Evolutionary conservation across 805 yeast species (phyloP).

Genomic region (Wickerhamiella nectarea): DNA sequence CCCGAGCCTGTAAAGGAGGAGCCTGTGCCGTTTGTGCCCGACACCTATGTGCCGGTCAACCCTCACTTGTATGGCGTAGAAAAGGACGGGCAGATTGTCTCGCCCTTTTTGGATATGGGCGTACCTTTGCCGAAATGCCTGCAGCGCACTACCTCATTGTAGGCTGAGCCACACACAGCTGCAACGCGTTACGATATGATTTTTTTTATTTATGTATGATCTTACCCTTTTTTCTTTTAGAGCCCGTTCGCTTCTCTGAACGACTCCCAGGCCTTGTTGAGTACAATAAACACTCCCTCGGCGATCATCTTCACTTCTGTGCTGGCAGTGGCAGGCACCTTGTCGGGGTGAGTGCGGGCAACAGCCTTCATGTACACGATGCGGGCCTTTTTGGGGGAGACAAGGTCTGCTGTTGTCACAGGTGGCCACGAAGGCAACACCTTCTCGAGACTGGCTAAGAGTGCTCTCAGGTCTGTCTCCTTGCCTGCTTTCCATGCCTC

Average conservation of each 20-base stretch:
- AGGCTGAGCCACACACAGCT: too few relatives aligned
- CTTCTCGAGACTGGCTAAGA: slow-evolving; percentile 53
- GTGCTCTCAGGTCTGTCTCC: slow-evolving; percentile 65
- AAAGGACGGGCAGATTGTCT: slow-evolving; percentile 2
- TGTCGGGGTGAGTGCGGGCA: slow-evolving; percentile 73
- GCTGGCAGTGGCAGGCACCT: slow-evolving; percentile 43
- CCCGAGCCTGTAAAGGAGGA: not conserved
- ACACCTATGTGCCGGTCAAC: not conserved
- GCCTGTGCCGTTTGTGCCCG: not conserved
- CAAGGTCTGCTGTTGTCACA: slow-evolving; percentile 59
- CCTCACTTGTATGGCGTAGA: slow-evolving; percentile 6
- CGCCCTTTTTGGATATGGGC: slow-evolving; percentile 12
- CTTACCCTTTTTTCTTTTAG: too few relatives aligned
- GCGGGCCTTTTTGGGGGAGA: slow-evolving; percentile 81
- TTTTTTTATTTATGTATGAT: too few relatives aligned
- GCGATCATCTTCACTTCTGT: slow-evolving; percentile 72
- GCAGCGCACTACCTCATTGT: slow-evolving; percentile 8
- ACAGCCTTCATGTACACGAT: slow-evolving; percentile 71
- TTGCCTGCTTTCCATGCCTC: slow-evolving; percentile 59
- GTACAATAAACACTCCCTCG: slow-evolving; percentile 66
- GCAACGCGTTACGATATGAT: too few relatives aligned
- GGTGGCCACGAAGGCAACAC: slow-evolving; percentile 67
- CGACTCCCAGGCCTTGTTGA: slow-evolving; percentile 83
- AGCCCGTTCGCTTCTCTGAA: slow-evolving; percentile 36
- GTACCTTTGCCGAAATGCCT: slow-evolving; percentile 11